Base-by-base conservation (phyloP, 352 stramenopile species). In the Phytophthora ohioensis region DNA sequence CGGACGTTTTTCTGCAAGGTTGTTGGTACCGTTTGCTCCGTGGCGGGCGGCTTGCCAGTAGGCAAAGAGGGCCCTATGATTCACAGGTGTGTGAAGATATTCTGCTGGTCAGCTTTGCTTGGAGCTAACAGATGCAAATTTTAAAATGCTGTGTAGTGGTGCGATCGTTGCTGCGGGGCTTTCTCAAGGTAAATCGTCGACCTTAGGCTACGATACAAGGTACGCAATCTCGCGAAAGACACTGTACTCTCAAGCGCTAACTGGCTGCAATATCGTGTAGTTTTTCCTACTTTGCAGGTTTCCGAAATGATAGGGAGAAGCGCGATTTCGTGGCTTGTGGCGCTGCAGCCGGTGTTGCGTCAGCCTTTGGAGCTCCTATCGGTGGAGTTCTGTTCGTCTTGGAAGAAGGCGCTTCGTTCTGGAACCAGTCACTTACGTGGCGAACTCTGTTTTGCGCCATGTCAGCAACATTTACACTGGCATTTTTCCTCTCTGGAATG, bases 31-130 rank as follows among this genome's bases (percentile, higher is more conserved):
- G 87, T 97, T 32, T 92, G 91, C 58, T 88, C 88, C 3, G 93
- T 98, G 3, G 77, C 80, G 5, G 91, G 87, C 8, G 91, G 90
- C 0, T 77, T 98, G 8, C 88, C 90, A 12, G 90, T 98, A 31
- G 94, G 94, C 15, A 97, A 95, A 57, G 94, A 98, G 88, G 94
- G 94, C 1, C 94, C 94, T 1, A 93, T 98, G 78, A 95, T 98
- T 63, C 91, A 98, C 73, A 93, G 85, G 87, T 93, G 55, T 35
- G 61, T 55, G 1, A 5, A 6, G 41, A 32, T 31, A 5, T 46
- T 9, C 27, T 45, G 3, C 10, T 32, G 12, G 1, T 57, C 41
- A 62, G 9, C 10, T 45, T 32, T 30, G 5, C 9, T 31, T 74
- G 86, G 21, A 69, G 75, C 42, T 64, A 54, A 10, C 79, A 74